A percentile compares a stretch with the other conserved stretches of the same genome.
phyloP scores from a whole-genome alignment of 441 rosid species.

The Jatropha multifida region DNA sequence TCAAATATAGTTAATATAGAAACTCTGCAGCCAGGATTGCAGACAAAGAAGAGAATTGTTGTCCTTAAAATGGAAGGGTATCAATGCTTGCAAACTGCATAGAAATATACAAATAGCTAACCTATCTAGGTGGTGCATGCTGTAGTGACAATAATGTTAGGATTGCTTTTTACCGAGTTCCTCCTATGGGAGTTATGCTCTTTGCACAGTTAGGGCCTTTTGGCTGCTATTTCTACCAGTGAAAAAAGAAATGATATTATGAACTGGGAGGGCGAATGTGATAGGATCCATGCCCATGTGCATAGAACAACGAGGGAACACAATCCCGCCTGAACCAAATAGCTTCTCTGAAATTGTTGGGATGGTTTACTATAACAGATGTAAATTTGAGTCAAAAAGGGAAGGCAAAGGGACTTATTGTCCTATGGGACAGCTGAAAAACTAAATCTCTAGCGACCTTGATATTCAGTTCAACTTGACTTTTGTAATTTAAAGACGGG shows the following conservation, averaged over 20 bases:
- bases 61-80: not conserved
- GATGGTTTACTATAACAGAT: not conserved
- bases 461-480: not conserved
- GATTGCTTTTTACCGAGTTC: not conserved
- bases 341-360: not conserved
- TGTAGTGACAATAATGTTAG: not conserved
- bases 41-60: not conserved
- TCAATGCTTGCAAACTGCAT: not conserved
- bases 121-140: not conserved
- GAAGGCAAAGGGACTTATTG: not conserved
- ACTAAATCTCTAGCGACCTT: not conserved
- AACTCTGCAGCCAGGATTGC: not conserved
- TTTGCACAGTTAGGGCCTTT: not conserved
- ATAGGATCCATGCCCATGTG: not conserved
- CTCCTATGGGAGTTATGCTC: too few relatives aligned
- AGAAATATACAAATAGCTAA: not conserved
- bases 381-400: not conserved
- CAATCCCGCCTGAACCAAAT: not conserved
- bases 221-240: not conserved
- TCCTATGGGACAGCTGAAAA: not conserved
- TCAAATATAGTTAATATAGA: not conserved
- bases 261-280: not conserved
- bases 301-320: not conserved
- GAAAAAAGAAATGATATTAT: too few relatives aligned
- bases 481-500: not conserved